Conservation (phyloP, 2,329 filamentous ascomycete species). For the Aspergillus bombycis region DNA sequence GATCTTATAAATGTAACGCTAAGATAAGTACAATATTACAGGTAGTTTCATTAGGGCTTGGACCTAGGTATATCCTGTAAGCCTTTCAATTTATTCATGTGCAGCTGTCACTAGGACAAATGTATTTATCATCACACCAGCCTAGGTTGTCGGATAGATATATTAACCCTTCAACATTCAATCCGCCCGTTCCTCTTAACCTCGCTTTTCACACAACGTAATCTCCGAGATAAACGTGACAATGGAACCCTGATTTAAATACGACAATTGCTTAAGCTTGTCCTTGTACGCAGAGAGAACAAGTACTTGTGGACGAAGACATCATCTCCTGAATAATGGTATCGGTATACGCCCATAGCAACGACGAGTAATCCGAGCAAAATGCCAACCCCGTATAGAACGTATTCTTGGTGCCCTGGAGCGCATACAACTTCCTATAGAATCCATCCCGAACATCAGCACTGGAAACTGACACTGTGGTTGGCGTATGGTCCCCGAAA, state of each 20-base stretch:
- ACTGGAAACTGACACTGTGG: conserved; percentile 37
- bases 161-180: neutral
- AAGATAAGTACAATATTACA: too few relatives aligned
- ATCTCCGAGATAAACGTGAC: neutral
- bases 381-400: conserved; percentile 51
- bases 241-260: neutral
- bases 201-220: neutral
- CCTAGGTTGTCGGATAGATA: neutral
- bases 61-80: too few relatives aligned
- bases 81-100: too few relatives aligned
- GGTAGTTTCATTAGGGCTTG: too few relatives aligned
- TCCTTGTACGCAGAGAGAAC: neutral
- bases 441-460: conserved; percentile 45
- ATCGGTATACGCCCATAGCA: conserved; percentile 28
- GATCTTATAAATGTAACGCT: too few relatives aligned
- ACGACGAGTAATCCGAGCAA: conserved; percentile 22
- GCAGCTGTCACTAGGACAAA: too few relatives aligned
- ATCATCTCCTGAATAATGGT: conserved; percentile 15
- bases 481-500: conserved; percentile 43
- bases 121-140: too few relatives aligned
- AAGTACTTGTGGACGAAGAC: neutral
- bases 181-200: neutral
- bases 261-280: neutral
- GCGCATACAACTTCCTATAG: conserved; percentile 43
- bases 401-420: conserved; percentile 51